A percentile compares a stretch with the other conserved stretches of the same genome.
These are phyloP conservation scores for Xerophyta viscosa DNA, from an alignment of 106 monocot genomes.

Conservation along the genomic window DNA sequence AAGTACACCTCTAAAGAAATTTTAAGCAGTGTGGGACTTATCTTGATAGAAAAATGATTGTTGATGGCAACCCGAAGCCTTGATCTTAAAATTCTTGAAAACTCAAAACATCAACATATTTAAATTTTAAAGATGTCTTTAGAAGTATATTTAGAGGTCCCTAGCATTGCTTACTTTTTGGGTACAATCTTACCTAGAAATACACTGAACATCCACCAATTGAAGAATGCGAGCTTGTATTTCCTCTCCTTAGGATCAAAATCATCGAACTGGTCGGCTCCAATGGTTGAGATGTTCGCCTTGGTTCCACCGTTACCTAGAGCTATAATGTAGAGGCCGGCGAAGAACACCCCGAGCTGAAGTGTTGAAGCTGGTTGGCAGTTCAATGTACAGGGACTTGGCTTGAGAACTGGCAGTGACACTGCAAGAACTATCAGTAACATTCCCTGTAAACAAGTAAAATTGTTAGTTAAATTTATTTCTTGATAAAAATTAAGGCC, in stretches of 20 bases:
- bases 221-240: constrained; percentile 58
- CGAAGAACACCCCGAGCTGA: constrained; percentile 36
- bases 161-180: too few relatives aligned
- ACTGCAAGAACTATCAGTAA: constrained; percentile 29
- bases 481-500: too few relatives aligned
- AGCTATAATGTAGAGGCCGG: constrained; percentile 42
- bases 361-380: constrained; percentile 16
- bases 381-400: constrained; percentile 19
- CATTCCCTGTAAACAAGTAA: constrained; percentile 21
- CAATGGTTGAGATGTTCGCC: constrained; percentile 57
- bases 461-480: too few relatives aligned
- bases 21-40: too few relatives aligned
- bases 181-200: too few relatives aligned
- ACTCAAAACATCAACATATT: too few relatives aligned
- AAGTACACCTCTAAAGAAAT: too few relatives aligned
- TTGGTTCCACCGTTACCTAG: constrained; percentile 49
- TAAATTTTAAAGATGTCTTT: too few relatives aligned
- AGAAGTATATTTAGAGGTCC: too few relatives aligned
- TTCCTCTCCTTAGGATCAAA: constrained; percentile 30
- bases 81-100: too few relatives aligned
- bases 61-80: too few relatives aligned
- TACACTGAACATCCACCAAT: constrained; percentile 85
- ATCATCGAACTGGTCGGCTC: constrained; percentile 60
- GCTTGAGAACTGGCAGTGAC: constrained; percentile 37
- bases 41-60: too few relatives aligned